Conservation (phyloP, 441 rosid genomes). For the Kokia cookei region DNA sequence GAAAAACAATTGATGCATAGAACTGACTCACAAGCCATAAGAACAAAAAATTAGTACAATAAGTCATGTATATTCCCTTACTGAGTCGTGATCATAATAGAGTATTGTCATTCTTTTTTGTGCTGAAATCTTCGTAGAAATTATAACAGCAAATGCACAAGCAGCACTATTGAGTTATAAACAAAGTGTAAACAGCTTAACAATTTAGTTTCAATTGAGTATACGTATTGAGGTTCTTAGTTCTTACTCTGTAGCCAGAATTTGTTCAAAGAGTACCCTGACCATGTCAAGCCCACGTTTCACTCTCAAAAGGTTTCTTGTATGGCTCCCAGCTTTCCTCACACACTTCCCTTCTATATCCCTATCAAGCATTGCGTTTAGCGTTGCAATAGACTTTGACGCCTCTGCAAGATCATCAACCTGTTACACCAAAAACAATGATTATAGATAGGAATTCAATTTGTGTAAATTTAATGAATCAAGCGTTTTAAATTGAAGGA, state of each 20-base stretch:
- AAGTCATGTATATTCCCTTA: no score
- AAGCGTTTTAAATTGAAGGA: not conserved
- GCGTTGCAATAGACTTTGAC: conserved; percentile 55
- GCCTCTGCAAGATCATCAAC: conserved; percentile 72
- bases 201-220: not conserved
- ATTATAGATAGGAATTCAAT: not conserved
- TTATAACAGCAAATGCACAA: no score
- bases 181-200: not conserved
- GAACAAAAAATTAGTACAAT: no score
- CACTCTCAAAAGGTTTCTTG: conserved; percentile 83
- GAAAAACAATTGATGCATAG: no score
- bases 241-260: conserved; percentile 63
- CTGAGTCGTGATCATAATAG: no score
- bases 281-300: conserved; percentile 98
- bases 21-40: no score
- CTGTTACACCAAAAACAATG: conserved; percentile 25
- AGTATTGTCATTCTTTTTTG: no score
- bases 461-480: not conserved
- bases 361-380: conserved; percentile 48
- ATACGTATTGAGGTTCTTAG: not conserved
- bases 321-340: conserved; percentile 78
- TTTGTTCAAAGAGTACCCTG: conserved; percentile 72
- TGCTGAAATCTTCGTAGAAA: no score
- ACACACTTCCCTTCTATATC: conserved; percentile 51
- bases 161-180: not conserved